Conservation (phyloP, 2,329 filamentous ascomycete species). For the Chaetomium strumarium region DNA sequence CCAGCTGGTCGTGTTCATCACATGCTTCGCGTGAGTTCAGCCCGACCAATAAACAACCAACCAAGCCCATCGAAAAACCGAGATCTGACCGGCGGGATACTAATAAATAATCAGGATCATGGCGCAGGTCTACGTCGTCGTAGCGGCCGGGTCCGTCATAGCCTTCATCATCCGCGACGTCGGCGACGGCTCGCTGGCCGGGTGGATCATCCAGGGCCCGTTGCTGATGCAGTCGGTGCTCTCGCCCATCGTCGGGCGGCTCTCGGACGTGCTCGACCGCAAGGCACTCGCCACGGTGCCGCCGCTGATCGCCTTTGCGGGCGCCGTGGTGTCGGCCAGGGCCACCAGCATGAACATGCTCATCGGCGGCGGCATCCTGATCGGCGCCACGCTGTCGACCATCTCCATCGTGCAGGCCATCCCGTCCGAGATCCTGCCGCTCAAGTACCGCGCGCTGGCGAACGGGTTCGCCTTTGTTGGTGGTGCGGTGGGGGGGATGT, state of each 20-base stretch:
- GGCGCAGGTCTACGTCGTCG: neutral
- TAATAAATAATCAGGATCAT: neutral
- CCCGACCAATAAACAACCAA: neutral
- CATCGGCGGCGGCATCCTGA: neutral
- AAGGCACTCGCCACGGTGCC: neutral
- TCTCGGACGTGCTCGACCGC: neutral
- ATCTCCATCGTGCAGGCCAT: neutral
- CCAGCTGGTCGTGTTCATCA: neutral
- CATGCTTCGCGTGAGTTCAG: neutral
- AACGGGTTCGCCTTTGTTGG: neutral
- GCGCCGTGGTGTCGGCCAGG: neutral
- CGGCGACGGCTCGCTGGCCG: neutral
- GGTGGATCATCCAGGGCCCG: neutral
- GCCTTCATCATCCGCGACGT: neutral
- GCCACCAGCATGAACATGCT: neutral
- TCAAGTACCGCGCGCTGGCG: neutral
- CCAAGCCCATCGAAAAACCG: neutral
- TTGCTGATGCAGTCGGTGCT: neutral
- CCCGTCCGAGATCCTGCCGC: neutral
- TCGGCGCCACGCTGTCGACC: neutral
- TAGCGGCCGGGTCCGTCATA: neutral
- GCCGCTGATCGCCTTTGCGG: neutral
- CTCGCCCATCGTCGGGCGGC: neutral
- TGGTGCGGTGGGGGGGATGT: neutral
- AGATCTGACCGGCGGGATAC: neutral